These are phyloP conservation scores for Cenococcum geophilum DNA, from an alignment of 495 filamentous ascomycete genomes.

Conservation along the genomic window DNA sequence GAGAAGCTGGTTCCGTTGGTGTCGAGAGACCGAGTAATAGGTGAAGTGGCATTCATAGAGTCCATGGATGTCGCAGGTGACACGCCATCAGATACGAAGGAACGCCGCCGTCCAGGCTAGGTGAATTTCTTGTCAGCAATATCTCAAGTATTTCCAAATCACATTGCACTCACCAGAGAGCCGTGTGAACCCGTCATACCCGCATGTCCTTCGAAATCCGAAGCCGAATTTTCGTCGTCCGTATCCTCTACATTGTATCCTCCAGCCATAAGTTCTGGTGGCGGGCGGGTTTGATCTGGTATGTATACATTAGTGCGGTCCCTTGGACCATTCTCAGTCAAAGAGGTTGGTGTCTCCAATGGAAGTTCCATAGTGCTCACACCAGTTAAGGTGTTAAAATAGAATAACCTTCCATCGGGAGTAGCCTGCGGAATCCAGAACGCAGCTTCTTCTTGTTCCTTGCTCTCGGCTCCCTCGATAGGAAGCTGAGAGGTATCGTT, in stretches of 20 bases:
- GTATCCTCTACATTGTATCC: conserved; percentile 57
- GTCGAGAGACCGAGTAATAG: conserved; percentile 39
- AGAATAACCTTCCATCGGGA: conserved; percentile 86
- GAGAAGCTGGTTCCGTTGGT: conserved; percentile 47
- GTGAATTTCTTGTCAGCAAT: conserved; percentile 6
- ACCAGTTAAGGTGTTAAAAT: conserved; percentile 94
- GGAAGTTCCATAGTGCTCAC: conserved; percentile 90
- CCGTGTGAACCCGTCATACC: conserved; percentile 55
- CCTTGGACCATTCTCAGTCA: conserved; percentile 74
- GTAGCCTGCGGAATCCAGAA: conserved; percentile 99
- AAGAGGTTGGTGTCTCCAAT: conserved; percentile 76
- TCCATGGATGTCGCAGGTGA: conserved; percentile 91
- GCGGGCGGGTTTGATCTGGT: conserved; percentile 83
- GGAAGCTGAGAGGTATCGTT: conserved; percentile 53
- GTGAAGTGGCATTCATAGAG: conserved; percentile 61
- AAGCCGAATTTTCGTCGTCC: conserved; percentile 84
- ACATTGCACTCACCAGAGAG: conserved; percentile 47
- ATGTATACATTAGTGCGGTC: conserved; percentile 83
- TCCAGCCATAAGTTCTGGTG: conserved; percentile 84
- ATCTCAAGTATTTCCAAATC: background rate
- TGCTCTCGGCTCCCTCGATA: conserved; percentile 59
- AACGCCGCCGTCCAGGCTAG: conserved; percentile 44
- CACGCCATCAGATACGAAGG: conserved; percentile 61
- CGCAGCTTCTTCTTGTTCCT: conserved; percentile 78
- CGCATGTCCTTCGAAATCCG: conserved; percentile 65